Base-by-base conservation (phyloP, 345 rosid species). In the Salix udensis region DNA sequence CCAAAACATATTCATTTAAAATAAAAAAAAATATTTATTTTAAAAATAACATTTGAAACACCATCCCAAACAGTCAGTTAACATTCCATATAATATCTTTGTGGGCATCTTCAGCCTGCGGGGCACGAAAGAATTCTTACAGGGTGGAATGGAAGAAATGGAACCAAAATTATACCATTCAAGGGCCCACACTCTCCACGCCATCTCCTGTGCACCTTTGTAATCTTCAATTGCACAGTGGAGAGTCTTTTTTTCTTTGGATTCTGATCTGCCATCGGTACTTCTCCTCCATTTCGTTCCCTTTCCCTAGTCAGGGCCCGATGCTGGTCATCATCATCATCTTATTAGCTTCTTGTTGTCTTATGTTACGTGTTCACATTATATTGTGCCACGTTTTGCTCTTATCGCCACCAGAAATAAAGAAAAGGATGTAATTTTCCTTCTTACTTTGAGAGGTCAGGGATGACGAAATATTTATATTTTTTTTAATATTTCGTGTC, bases 261-360 rank as follows among this genome's bases (percentile, higher is more conserved):
- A 80, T 85, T 85, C 88, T 48, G 60, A 76, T 75, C 68, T 44
- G 62, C 71, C 62, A 48, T 75, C 60, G 82, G 78, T 73, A 70
- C 62, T 65, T 68, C 2, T 6, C 12, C 18, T 26, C 18, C 21
- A 12, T n/a, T 15, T 34, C 16, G 0, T 72, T 5, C 6, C 15
- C 50, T 53, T 71, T 10, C 60, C n/a, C 39, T 37, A 70, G 44
- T 48, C n/a, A 14, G 68, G 55, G 36, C 34, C 62, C 18, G 23
- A 9, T 10, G 52, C 16, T 70, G 60, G 37, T 42, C 30, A 72
- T 50, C 12, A 77, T 64, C n/a, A 36, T 23, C 30, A 64, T 77
- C 69, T 61, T 46, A 70, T n/a, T 67, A 64, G 46, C 26, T 30
- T 48, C 70, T 39, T 50, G 42, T 72, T 71, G 40, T 65, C 53